Evolutionary conservation across 352 stramenopile species (phyloP), one percentile per base, ranked within the genome.

Genomic region (Phytophthora pistaciae): DNA sequence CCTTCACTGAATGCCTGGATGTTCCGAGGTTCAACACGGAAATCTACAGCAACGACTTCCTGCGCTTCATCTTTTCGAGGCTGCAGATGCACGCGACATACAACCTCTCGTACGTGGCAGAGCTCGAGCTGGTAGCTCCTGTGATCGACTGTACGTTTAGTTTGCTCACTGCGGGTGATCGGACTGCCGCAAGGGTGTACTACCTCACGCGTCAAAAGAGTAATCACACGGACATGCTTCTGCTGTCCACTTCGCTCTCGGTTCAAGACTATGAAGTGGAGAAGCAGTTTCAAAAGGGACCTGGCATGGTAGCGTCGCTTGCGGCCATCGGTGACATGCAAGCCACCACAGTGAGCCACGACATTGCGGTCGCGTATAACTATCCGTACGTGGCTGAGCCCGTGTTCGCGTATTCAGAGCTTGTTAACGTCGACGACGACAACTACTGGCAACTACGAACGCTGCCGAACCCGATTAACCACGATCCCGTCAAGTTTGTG

Each of bases 141-240:
- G 40, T 87, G 21, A 49, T 84, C 14, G 77, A 81, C 61, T 84
- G 77, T 55, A 53, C 56, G 21, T 73, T 70, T 18, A 7, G 18
- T 11, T 44, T 64, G 11, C 8, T 76, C 4, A 31, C 44, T 3
- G 53, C 9, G 6, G 49, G 53, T 4, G 70, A 77, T 23, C 13
- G 6, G 11, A 68, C 62, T 6, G 18, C 16, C 5, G 58, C 64
- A 38, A 44, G 66, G 8, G 42, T 78, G 2, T 76, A 63, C 23
- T 83, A 80, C 16, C 54, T 79, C 2, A 29, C 66, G 10, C 49
- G 75, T 6, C 27, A 3, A n/a, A 58, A 49, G 29, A 66, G 9
- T 10, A 57, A 74, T 23, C 58, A 40, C 1, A 59, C 64, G 4
- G 25, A 66, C 16, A 29, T 78, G 16, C n/a, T 70, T 14, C 14